Conservation (phyloP, 2,329 filamentous ascomycete species). For the Aureobasidium pullulans region DNA sequence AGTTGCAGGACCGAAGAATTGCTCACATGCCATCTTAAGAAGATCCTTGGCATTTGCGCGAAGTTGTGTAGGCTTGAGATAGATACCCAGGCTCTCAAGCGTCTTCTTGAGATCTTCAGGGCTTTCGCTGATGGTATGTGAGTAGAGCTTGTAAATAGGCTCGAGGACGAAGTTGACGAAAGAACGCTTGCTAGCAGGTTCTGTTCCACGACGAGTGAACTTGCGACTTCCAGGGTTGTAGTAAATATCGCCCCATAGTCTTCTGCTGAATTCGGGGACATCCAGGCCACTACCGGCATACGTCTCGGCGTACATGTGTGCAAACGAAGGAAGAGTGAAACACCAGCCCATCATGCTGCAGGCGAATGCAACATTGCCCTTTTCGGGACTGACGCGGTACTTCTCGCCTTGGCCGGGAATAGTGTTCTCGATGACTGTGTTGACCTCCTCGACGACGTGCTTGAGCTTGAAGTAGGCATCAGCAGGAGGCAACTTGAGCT, state of each 20-base stretch:
- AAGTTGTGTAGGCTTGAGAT: slow-evolving; percentile 85
- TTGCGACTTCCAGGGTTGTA: slow-evolving; percentile 86
- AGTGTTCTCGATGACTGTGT: slow-evolving; percentile 85
- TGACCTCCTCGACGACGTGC: slow-evolving; percentile 97
- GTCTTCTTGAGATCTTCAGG: slow-evolving; percentile 77
- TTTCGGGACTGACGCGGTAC: slow-evolving; percentile 83
- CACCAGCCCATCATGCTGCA: slow-evolving; percentile 94
- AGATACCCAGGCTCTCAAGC: slow-evolving; percentile 70
- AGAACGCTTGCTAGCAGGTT: slow-evolving; percentile 71
- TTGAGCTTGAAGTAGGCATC: slow-evolving; percentile 99
- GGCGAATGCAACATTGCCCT: slow-evolving; percentile 95
- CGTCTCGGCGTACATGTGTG: slow-evolving; percentile 89
- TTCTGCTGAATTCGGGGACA: slow-evolving; percentile 69
- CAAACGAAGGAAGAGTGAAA: slow-evolving; percentile 88
- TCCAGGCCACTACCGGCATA: slow-evolving; percentile 57
- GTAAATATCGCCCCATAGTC: slow-evolving; percentile 95
- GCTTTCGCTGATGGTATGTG: slow-evolving; percentile 86
- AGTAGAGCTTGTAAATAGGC: slow-evolving; percentile 96
- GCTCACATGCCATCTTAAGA: slow-evolving; percentile 80
- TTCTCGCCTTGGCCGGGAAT: slow-evolving; percentile 73
- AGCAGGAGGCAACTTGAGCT: slow-evolving; percentile 85
- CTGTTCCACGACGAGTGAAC: slow-evolving; percentile 80
- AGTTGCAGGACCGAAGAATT: slow-evolving; percentile 85
- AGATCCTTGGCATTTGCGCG: slow-evolving; percentile 84
- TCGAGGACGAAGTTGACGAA: slow-evolving; percentile 95